These are phyloP conservation scores for Leishmania mexicana DNA, from an alignment of 208 protist species.

Conservation along the genomic window DNA sequence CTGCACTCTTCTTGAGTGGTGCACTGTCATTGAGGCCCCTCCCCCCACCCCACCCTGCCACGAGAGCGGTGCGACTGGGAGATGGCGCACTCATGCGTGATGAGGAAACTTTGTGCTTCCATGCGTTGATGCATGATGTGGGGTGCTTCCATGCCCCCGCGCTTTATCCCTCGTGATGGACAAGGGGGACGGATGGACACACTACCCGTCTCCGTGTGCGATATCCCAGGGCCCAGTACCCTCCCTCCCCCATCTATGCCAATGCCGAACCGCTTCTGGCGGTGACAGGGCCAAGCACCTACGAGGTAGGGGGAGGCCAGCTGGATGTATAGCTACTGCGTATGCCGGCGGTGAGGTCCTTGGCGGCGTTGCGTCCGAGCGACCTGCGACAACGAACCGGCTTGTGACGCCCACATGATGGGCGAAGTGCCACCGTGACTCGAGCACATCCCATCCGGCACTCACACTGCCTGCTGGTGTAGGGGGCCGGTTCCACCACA, in stretches of 20 bases:
- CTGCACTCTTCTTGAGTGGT: background rate
- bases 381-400: background rate
- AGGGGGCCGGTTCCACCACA: too few relatives aligned
- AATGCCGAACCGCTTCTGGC: background rate
- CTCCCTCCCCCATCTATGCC: background rate
- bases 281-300: background rate
- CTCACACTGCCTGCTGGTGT: background rate
- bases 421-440: background rate
- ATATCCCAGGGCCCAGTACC: background rate
- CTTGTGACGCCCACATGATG: background rate
- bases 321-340: background rate
- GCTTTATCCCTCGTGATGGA: too few relatives aligned
- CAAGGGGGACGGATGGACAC: too few relatives aligned
- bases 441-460: background rate
- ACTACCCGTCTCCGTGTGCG: background rate
- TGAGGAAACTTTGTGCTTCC: background rate
- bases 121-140: too few relatives aligned
- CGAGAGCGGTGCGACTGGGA: background rate
- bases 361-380: background rate
- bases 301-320: background rate
- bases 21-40: background rate
- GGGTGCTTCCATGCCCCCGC: too few relatives aligned
- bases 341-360: background rate
- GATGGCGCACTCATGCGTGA: background rate
- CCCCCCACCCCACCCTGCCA: background rate